A percentile compares a stretch with the other conserved stretches of the same genome.
Conservation (phyloP, 2,329 filamentous ascomycete species). For the Byssochlamys sp. region DNA sequence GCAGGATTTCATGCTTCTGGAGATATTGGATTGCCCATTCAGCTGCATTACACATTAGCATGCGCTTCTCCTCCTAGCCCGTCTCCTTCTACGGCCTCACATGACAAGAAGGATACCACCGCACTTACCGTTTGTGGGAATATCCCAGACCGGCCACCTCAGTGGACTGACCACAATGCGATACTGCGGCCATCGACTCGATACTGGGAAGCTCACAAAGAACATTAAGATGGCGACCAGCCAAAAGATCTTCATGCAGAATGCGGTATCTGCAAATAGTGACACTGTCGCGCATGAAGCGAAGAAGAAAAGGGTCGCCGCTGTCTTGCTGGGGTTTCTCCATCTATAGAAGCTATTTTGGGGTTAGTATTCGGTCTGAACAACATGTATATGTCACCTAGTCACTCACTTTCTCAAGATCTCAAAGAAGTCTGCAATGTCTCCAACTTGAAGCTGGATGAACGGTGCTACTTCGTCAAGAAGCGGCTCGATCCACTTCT, state of each 20-base stretch:
- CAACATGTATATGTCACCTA: no score
- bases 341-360: constrained; percentile 26
- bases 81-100: no score
- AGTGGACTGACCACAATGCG: constrained; percentile 25
- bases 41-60: not conserved
- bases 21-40: constrained; percentile 9
- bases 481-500: constrained; percentile 29
- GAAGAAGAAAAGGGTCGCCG: constrained; percentile 25
- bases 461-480: constrained; percentile 27
- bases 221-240: constrained; percentile 25
- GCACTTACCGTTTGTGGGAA: constrained; percentile 22
- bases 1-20: constrained; percentile 6
- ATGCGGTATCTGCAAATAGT: constrained; percentile 21
- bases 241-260: constrained; percentile 26
- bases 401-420: constrained; percentile 18
- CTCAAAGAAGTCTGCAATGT: constrained; percentile 30
- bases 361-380: no score
- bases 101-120: not conserved
- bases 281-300: constrained; percentile 20
- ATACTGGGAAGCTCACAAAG: constrained; percentile 28
- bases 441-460: constrained; percentile 29
- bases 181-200: constrained; percentile 27
- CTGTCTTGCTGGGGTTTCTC: constrained; percentile 24
- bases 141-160: constrained; percentile 30
- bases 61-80: no score